These are phyloP conservation scores for Sphaerulina musiva DNA, from an alignment of 2,329 filamentous ascomycete species.

Conservation along the genomic window DNA sequence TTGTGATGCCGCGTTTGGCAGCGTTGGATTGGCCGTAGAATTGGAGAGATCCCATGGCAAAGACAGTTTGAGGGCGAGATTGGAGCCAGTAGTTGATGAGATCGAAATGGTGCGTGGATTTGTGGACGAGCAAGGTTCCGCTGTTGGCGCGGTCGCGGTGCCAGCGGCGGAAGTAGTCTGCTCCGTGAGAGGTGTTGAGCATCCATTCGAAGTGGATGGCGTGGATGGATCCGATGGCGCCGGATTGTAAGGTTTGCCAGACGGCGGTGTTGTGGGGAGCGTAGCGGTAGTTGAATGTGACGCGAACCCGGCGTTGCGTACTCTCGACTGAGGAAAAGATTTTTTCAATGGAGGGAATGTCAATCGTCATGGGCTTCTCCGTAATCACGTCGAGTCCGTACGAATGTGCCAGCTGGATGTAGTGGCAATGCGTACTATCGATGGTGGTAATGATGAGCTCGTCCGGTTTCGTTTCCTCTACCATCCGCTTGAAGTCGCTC, in stretches of 20 bases:
- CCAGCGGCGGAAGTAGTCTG: slow-evolving; percentile 59
- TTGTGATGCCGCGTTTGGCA: slow-evolving; percentile 47
- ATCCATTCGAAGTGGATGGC: slow-evolving; percentile 35
- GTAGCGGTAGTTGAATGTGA: slow-evolving; percentile 60
- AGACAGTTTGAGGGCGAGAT: slow-evolving; percentile 50
- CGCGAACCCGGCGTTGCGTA: slow-evolving; percentile 47
- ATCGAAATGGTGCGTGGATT: slow-evolving; percentile 59
- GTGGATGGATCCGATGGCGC: slow-evolving; percentile 51
- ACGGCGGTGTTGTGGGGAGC: slow-evolving; percentile 60
- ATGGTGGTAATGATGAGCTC: slow-evolving; percentile 59
- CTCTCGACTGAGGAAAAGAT: slow-evolving; percentile 52
- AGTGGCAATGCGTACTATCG: slow-evolving; percentile 55
- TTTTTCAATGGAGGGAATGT: slow-evolving; percentile 48
- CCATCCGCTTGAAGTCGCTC: slow-evolving; percentile 53
- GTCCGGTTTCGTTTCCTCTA: slow-evolving; percentile 51
- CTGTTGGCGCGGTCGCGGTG: slow-evolving; percentile 56
- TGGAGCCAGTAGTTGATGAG: slow-evolving; percentile 58
- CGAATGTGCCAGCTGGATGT: slow-evolving; percentile 55
- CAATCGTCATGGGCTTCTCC: slow-evolving; percentile 61
- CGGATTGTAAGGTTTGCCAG: slow-evolving; percentile 48
- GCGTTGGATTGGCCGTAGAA: slow-evolving; percentile 60
- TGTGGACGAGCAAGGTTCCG: slow-evolving; percentile 55
- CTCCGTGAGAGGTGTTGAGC: slow-evolving; percentile 56
- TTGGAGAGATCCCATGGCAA: slow-evolving; percentile 52
- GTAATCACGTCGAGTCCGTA: slow-evolving; percentile 56